Percentiles rank a stretch among this genome's conserved stretches.
Evolutionary conservation across 495 filamentous ascomycete genomes (phyloP).

Genomic region (Annulohypoxylon bovei): DNA sequence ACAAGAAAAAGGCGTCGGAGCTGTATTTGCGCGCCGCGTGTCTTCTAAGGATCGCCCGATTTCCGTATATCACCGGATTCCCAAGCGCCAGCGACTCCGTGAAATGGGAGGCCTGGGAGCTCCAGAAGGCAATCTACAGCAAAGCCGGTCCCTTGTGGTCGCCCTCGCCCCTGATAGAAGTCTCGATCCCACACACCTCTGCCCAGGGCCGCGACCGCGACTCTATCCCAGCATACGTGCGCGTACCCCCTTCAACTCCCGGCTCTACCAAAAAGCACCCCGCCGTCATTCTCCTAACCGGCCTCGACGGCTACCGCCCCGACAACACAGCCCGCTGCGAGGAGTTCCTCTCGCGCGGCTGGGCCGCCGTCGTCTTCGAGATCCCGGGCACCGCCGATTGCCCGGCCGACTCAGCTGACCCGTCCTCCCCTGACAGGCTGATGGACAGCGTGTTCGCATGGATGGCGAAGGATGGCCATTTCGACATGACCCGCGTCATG

Average conservation of each 20-base stretch:
- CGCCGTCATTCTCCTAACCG: constrained; percentile 75
- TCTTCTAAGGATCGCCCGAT: constrained; percentile 77
- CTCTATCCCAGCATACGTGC: constrained; percentile 72
- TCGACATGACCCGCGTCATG: constrained; percentile 70
- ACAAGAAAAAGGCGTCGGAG: constrained; percentile 62
- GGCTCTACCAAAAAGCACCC: constrained; percentile 54
- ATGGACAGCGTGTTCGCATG: constrained; percentile 75
- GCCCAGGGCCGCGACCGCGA: constrained; percentile 59
- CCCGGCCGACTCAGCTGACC: constrained; percentile 68
- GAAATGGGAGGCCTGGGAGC: constrained; percentile 72
- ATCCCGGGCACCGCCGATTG: constrained; percentile 85
- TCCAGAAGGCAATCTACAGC: constrained; percentile 71
- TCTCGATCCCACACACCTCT: constrained; percentile 67
- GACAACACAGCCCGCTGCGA: constrained; percentile 79
- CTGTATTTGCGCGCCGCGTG: constrained; percentile 77
- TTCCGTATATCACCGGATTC: constrained; percentile 70
- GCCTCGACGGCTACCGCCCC: constrained; percentile 80
- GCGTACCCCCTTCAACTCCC: constrained; percentile 55
- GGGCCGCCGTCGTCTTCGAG: constrained; percentile 71
- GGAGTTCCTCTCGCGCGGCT: constrained; percentile 69
- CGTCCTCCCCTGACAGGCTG: constrained; percentile 61
- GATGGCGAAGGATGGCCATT: constrained; percentile 64
- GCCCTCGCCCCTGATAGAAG: constrained; percentile 64
- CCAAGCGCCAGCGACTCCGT: constrained; percentile 50
- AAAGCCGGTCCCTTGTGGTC: constrained; percentile 67